Conservation (phyloP, 768 basidiomycete species). For the Leccinum rimulosum region DNA sequence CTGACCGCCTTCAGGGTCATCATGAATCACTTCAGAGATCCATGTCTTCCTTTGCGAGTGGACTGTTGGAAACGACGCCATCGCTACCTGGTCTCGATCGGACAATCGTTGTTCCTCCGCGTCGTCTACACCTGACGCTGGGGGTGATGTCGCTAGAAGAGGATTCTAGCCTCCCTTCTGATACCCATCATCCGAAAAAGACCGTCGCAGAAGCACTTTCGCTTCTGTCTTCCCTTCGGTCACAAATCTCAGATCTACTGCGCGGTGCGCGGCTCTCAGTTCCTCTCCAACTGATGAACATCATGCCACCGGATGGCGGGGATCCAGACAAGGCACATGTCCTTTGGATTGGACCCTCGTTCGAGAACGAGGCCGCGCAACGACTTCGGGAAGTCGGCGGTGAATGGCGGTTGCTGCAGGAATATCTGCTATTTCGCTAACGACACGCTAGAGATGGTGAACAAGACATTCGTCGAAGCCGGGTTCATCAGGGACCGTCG, state of each 20-base stretch:
- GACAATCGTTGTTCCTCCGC: constrained; percentile 53
- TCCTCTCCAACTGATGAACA: constrained; percentile 47
- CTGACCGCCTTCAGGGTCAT: constrained; percentile 34
- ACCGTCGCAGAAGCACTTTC: constrained; percentile 42
- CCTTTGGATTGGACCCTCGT: constrained; percentile 51
- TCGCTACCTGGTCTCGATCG: constrained; percentile 52
- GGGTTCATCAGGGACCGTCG: constrained; percentile 47
- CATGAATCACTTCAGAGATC: constrained; percentile 37
- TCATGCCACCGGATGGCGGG: constrained; percentile 43
- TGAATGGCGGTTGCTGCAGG: constrained; percentile 18
- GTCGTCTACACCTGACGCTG: constrained; percentile 69
- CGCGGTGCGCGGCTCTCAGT: constrained; percentile 32
- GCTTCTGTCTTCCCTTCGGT: constrained; percentile 38
- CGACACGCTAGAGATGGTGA: constrained; percentile 38
- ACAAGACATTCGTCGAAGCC: constrained; percentile 36
- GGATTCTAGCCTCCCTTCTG: constrained; percentile 8
- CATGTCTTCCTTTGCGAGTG: constrained; percentile 37
- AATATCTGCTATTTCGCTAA: constrained; percentile 4
- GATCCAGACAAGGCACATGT: constrained; percentile 47
- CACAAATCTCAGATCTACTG: constrained; percentile 44
- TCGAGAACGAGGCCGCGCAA: constrained; percentile 30
- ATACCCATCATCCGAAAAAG: constrained; percentile 1
- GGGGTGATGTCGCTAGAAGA: constrained; percentile 64
- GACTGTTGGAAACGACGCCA: constrained; percentile 23
- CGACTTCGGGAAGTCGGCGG: constrained; percentile 35